These are phyloP conservation scores for Bruguiera parviflora DNA, from an alignment of 345 rosid species.

Conservation along the genomic window DNA sequence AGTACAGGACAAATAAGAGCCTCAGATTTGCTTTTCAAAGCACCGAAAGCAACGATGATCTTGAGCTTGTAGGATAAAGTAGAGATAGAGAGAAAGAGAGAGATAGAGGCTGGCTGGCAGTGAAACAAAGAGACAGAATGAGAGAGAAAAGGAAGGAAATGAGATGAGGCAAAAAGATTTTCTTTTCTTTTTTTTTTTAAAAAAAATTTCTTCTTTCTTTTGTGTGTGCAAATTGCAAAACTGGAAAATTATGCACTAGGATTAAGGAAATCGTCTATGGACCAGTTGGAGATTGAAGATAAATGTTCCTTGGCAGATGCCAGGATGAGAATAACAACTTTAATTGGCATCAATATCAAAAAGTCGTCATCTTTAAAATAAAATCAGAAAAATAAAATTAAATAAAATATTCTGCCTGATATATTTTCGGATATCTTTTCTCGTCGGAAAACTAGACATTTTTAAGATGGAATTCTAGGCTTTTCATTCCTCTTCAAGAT, in stretches of 20 bases:
- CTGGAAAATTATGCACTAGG: conserved; percentile 9
- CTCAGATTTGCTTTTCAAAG: conserved; percentile 27
- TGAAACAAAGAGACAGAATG: conserved; percentile 4
- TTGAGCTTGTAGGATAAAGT: conserved; percentile 7
- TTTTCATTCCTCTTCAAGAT: too few relatives aligned
- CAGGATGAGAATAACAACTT: too few relatives aligned
- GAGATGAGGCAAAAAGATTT: conserved; percentile 18
- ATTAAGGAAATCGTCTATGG: too few relatives aligned
- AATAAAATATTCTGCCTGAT: too few relatives aligned
- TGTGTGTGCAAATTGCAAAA: background rate
- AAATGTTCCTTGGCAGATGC: too few relatives aligned
- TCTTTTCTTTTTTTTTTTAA: conserved; percentile 13
- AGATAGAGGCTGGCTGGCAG: background rate
- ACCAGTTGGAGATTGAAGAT: too few relatives aligned
- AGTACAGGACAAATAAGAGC: conserved; percentile 6
- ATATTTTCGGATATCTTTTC: too few relatives aligned
- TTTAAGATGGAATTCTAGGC: too few relatives aligned
- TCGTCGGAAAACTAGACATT: too few relatives aligned
- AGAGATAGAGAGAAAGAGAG: conserved; percentile 6
- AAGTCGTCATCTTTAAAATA: too few relatives aligned
- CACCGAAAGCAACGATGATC: conserved; percentile 48
- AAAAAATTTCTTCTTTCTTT: conserved; percentile 1
- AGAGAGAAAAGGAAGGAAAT: conserved; percentile 6
- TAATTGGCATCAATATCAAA: too few relatives aligned
- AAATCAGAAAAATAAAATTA: too few relatives aligned